Base-by-base conservation (phyloP, 306 rosid genomes). In the Sicyos edulis region DNA sequence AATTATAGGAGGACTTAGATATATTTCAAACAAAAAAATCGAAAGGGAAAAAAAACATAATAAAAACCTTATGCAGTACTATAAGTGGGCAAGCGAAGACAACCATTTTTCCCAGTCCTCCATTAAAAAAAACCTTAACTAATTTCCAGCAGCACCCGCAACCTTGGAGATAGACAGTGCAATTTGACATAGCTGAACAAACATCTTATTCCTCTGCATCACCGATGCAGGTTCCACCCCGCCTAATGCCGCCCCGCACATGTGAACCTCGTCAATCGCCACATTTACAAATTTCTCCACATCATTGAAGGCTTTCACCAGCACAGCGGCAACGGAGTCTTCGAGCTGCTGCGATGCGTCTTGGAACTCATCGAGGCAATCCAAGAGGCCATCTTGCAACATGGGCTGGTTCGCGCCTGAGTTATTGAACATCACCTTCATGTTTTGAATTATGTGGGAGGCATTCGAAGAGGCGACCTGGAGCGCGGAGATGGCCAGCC, bases 261-360 rank as follows among this genome's bases (percentile, higher is more conserved):
- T 40, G 4, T 37, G 58, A 0, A 82, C 78, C 19, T 77, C 75
- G 5, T 57, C 53, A 2, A 79, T 26, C 0, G 86, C 88, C 0
- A 64, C 84, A 5, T 21, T 29, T 2, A 84, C 82, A 86, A 86
- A 77, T 4, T 53, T n/a, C 7, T 75, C 32, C 8, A 82, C 75
- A 5, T 82, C 84, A 0, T 54, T 19, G n/a, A 20, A 54, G 0
- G 74, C 63, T 11, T 63, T 73, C 0, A 12, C 44, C 13, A 73
- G 14, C 19, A 82, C 7, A 0, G 84, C 82, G 0, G 79, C 77
- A 0, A 62, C 7, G 6, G 86, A 40, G 77, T 80, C 78, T n/a
- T 84, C 88, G 0, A 84, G 82, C 61, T 79, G 88, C 54, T 77
- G 80, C 0, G 81, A 74, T 0, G 88, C 86, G 21, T 82, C 86